Evolutionary conservation across 768 basidiomycete species (phyloP), one percentile per base, ranked within the genome.

Genomic region (Russula sp.): DNA sequence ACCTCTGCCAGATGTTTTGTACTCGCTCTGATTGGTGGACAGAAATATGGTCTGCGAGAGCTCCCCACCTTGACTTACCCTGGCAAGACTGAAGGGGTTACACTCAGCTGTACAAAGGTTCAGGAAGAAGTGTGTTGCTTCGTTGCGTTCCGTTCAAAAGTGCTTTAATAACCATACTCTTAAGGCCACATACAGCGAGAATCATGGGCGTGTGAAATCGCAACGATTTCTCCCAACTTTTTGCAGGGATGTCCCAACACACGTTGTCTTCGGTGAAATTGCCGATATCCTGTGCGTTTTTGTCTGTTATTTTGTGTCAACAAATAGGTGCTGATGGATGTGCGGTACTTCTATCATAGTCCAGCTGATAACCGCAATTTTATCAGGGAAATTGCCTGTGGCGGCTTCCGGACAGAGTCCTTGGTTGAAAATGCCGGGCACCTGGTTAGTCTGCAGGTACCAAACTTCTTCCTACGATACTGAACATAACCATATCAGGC

Each of bases 21-120:
- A n/a, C 13, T 55, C 54, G 27, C 2, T 27, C n/a, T 44, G 1
- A 52, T 34, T 32, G 1, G 35, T 20, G 16, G 10, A 20, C 64
- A 83, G 82, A 74, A 79, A 67, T 68, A 71, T 22, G 52, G 82
- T 76, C 55, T 84, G 68, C 69, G 77, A 20, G 56, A 73, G 6
- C 69, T 81, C 14, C 80, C 81, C 4, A 80, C 78, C 0, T 61
- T 61, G 10, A 73, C 74, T 13, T 78, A 82, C 67, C 77, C 82
- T 0, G 75, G 79, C 55, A 71, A 75, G 59, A 72, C 69, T 10
- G 55, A 76, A 49, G 81, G 80, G 16, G 78, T 84, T 6, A 82
- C 81, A 13, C 70, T 83, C 14, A 80, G 76, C 63, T 83, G 82
- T 64, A 75, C 73, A 14, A 77, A 77, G 35, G 59, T 61, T 11